phyloP scores from a whole-genome alignment of 176 grass and related monocot genomes.

The Typha latifolia region DNA sequence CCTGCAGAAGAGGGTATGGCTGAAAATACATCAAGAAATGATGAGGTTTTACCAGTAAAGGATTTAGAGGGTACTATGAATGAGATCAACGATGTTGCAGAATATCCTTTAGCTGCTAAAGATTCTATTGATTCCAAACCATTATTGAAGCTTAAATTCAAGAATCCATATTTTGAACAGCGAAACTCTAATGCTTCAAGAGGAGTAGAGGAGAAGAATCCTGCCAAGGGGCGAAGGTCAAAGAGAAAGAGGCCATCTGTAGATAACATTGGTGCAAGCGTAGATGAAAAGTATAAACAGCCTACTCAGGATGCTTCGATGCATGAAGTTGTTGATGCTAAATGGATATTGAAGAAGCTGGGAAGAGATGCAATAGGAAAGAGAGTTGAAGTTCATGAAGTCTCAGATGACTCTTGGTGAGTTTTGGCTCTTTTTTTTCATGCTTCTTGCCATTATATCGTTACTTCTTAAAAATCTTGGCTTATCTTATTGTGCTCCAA shows the following conservation, averaged over 20 bases:
- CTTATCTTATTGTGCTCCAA: background rate
- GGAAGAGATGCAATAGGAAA: conserved; percentile 12
- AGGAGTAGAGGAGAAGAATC: conserved; percentile 10
- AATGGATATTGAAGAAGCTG: conserved; percentile 12
- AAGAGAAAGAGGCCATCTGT: conserved; percentile 6
- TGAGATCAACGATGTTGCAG: background rate
- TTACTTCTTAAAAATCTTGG: background rate
- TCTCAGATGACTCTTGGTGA: background rate
- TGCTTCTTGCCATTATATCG: background rate
- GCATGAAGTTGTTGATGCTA: background rate
- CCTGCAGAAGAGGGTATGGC: background rate
- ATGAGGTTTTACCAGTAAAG: conserved; percentile 3
- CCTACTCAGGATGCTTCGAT: background rate
- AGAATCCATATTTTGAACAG: conserved; percentile 16
- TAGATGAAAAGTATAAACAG: background rate
- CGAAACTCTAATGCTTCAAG: background rate
- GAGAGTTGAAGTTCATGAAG: conserved; percentile 10
- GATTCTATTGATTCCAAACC: background rate
- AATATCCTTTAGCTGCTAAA: background rate
- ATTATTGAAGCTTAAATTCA: conserved; percentile 12
- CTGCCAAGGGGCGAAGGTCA: conserved; percentile 3
- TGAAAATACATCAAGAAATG: background rate
- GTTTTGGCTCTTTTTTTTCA: background rate
- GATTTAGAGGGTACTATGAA: background rate
- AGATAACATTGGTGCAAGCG: background rate